Evolutionary conservation across 805 yeast genomes (phyloP).

Genomic region (Nakazawaea ernobii): DNA sequence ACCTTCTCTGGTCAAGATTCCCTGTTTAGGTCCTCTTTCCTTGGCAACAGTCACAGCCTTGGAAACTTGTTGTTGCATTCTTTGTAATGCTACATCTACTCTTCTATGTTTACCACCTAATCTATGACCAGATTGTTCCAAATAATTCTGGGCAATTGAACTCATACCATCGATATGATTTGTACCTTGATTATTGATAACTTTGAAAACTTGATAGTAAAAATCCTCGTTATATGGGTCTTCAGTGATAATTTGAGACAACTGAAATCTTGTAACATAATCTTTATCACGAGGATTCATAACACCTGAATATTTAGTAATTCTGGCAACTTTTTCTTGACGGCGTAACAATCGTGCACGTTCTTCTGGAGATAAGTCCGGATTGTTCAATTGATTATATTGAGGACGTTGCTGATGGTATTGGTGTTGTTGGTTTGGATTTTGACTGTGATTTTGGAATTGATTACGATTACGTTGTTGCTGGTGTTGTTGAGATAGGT

Average conservation of each 20-base stretch:
- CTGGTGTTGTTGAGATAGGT: slow-evolving; percentile 13
- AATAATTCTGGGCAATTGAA: slow-evolving; percentile 86
- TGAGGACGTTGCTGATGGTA: slow-evolving; percentile 4
- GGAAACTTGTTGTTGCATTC: slow-evolving; percentile 98
- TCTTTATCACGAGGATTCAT: slow-evolving; percentile 98
- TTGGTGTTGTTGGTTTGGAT: slow-evolving; percentile 21
- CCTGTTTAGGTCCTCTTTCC: slow-evolving; percentile 66
- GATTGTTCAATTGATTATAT: slow-evolving; percentile 22
- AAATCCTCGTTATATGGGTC: slow-evolving; percentile 98
- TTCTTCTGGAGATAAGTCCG: slow-evolving; percentile 63
- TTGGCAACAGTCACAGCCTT: slow-evolving; percentile 94
- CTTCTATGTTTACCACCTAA: slow-evolving; percentile 79
- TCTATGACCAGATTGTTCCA: slow-evolving; percentile 88
- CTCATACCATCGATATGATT: slow-evolving; percentile 57
- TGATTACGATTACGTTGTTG: slow-evolving; percentile 14
- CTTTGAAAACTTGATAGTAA: slow-evolving; percentile 87
- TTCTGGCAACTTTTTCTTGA: slow-evolving; percentile 69
- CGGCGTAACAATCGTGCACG: slow-evolving; percentile 60
- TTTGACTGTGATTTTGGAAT: slow-evolving; percentile 20
- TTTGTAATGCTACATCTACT: slow-evolving; percentile 86
- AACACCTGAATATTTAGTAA: slow-evolving; percentile 80
- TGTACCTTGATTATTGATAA: slow-evolving; percentile 50
- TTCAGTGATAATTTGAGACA: slow-evolving; percentile 92
- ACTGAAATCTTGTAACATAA: slow-evolving; percentile 88
- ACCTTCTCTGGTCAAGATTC: slow-evolving; percentile 65